Evolutionary conservation across 2,329 filamentous ascomycete genomes (phyloP).

Genomic region (Eurotiales sp.): DNA sequence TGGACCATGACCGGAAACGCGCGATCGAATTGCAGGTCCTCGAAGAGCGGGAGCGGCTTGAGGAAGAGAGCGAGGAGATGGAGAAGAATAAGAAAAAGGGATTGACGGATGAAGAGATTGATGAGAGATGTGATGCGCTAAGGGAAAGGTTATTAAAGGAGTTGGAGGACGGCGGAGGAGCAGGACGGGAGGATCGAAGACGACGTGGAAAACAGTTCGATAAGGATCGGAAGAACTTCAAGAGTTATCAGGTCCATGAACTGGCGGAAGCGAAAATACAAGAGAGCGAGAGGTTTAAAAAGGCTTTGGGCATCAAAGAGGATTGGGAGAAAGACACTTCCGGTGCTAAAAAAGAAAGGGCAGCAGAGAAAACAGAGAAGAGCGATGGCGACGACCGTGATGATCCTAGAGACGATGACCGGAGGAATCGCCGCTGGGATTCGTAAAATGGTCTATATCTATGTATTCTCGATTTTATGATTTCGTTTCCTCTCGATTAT

Average conservation of each 20-base stretch:
- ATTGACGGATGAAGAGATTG: slow-evolving; percentile 81
- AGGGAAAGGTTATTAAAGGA: slow-evolving; percentile 60
- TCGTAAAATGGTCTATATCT: too few relatives aligned
- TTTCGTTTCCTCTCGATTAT: background rate
- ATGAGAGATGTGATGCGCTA: slow-evolving; percentile 65
- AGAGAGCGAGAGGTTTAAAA: slow-evolving; percentile 84
- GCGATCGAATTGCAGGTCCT: slow-evolving; percentile 92
- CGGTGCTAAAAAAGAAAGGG: slow-evolving; percentile 19
- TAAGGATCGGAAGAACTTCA: slow-evolving; percentile 56
- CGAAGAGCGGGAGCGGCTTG: slow-evolving; percentile 82
- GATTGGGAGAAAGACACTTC: slow-evolving; percentile 65
- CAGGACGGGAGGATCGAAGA: slow-evolving; percentile 18
- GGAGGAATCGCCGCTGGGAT: background rate
- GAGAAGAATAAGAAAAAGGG: slow-evolving; percentile 72
- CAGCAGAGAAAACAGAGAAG: slow-evolving; percentile 15
- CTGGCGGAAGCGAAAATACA: slow-evolving; percentile 93
- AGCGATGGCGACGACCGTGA: background rate
- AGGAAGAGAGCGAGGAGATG: slow-evolving; percentile 67
- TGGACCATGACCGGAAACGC: slow-evolving; percentile 89
- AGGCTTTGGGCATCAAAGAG: slow-evolving; percentile 79
- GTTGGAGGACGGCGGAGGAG: slow-evolving; percentile 42
- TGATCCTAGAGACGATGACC: background rate
- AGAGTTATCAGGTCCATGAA: slow-evolving; percentile 93
- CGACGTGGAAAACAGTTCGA: slow-evolving; percentile 16
- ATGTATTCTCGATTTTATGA: background rate